These are phyloP conservation scores for Euphorbia peplus DNA, from an alignment of 345 rosid species.

Conservation along the genomic window DNA sequence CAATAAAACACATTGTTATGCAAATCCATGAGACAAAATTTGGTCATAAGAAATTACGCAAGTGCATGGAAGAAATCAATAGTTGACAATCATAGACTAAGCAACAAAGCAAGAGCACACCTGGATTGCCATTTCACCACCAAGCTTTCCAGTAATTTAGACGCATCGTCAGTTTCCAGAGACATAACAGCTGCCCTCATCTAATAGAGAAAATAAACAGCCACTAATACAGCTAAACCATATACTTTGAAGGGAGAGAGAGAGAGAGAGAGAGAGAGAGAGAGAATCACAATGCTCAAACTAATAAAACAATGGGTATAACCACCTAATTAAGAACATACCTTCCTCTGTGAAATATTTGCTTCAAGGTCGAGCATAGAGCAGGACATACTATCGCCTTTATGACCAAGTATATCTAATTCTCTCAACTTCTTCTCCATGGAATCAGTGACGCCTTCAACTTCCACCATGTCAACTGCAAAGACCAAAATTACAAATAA, in stretches of 20 bases:
- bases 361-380: conserved; percentile 47
- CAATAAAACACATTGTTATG: conserved; percentile 1
- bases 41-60: conserved; percentile 4
- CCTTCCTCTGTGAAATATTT: conserved; percentile 71
- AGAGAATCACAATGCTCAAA: conserved; percentile 4
- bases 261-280: not conserved
- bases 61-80: not conserved
- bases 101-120: conserved; percentile 39
- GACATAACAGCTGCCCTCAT: conserved; percentile 64
- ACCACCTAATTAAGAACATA: conserved; percentile 19
- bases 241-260: not conserved
- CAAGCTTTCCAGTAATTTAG: conserved; percentile 61
- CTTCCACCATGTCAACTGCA: conserved; percentile 40
- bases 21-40: not conserved
- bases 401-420: conserved; percentile 45
- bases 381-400: conserved; percentile 32
- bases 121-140: conserved; percentile 77
- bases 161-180: conserved; percentile 59
- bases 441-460: conserved; percentile 34
- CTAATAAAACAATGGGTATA: not conserved
- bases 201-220: conserved; percentile 36
- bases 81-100: conserved; percentile 4
- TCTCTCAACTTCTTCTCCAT: conserved; percentile 71
- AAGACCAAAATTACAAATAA: conserved; percentile 10
- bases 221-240: not conserved